Base-by-base conservation (phyloP, 345 rosid species). In the Rhodamnia rubescens region DNA sequence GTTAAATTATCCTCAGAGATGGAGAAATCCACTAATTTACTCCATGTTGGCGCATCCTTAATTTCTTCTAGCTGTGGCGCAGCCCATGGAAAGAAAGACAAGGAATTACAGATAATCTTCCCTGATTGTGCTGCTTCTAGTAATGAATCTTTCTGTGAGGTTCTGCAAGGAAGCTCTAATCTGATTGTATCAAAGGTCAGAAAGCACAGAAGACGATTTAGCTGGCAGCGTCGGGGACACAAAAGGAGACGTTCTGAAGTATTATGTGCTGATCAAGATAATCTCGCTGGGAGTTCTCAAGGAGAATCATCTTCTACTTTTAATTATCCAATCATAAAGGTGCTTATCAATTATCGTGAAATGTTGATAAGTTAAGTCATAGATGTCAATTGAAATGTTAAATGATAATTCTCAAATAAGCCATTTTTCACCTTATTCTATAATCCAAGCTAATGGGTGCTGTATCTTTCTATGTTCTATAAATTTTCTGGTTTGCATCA, bases 221-320 rank as follows among this genome's bases (percentile, higher is more conserved):
- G 84, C 54, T 87, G 92, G 92, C 92, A 89, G 87, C 91, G 91
- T 24, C 5, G 15, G 74, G 91, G 84, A 84, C 89, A 78, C 86
- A 85, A 44, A 56, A 88, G 83, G 81, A 58, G 27, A 58, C 36
- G 57, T 85, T 55, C 52, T 14, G 6, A 53, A 26, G 55, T 42
- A 54, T n/a, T 50, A 49, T 55, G 32, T 69, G 74, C 26, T 47
- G 84, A 58, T 49, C 82, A 74, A 69, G 84, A 58, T 56, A 36
- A 53, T 84, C 83, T 69, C 58, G 40, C 75, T 57, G 51, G 78
- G 47, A 69, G 47, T 36, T 69, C 42, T 18, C 44, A 58, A 47
- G n/a, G 78, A 69, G 78, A 69, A 69, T 69, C 47, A 36, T 69
- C 78, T 36, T 69, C 78, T 69, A 75, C 53, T 84, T 87, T 64